Base-by-base conservation (phyloP, 805 yeast species). In the Myxozyma neglecta region DNA sequence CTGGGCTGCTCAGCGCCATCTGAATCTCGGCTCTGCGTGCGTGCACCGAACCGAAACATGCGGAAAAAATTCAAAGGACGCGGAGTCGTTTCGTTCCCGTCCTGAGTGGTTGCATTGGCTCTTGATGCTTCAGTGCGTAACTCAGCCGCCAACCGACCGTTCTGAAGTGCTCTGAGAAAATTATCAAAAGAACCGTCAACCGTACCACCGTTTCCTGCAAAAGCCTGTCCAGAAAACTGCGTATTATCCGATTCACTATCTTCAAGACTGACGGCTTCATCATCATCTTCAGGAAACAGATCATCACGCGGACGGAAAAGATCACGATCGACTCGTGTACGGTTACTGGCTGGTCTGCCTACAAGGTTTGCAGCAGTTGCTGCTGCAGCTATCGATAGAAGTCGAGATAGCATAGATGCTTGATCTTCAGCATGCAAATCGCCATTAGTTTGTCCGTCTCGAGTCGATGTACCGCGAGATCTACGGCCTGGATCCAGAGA, bases 371-470 rank as follows among this genome's bases (percentile, higher is more conserved):
- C 67, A 1, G 80, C 79, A 0, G 83, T 79, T 1, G 81, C 79
- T 0, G 77, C 73, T 0, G 83, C 81, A 0, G 83, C 83, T 20
- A 78, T 69, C 18, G 80, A 80, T 36, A 80, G 64, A 18, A 80
- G 67, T 40, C 81, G 70, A 1, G 82, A 76, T 6, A 80, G 70
- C 74, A 79, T 76, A 14, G 76, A 74, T 1, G 80, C 73, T 59
- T 80, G 83, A 51, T 69, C 71, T 52, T 74, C 75, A 13, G 62
- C 71, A 16, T 20, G 47, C 44, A 49, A 13, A 16, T 44, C 29
- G 55, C 34, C 20, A 42, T 8, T 16, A 37, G 46, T 20, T 71
- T 74, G 48, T 71, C 72, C 4, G 57, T 39, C 24, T 14, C 18
- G 7, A 24, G 29, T 29, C 13, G 32, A 36, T 56, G 49, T 16